phyloP scores from a whole-genome alignment of 2,329 filamentous ascomycete species.

The Clarireedia monteithiana region DNA sequence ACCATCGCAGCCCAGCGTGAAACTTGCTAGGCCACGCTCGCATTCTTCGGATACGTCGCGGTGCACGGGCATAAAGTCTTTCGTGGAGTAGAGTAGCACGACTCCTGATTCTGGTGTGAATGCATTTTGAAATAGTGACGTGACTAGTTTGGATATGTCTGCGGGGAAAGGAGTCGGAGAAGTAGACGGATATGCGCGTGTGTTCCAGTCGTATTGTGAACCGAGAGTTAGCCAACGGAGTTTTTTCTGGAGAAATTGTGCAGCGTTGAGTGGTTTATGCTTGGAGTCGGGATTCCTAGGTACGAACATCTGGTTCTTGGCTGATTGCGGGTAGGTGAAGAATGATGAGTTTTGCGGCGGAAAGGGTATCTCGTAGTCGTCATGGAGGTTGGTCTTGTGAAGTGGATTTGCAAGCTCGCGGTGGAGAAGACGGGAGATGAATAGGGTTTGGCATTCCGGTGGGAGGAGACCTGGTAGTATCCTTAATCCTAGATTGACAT shows the following conservation, averaged over 20 bases:
- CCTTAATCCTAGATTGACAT: slow-evolving; percentile 38
- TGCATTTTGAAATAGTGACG: slow-evolving; percentile 58
- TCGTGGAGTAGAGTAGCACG: slow-evolving; percentile 82
- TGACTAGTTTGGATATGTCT: slow-evolving; percentile 63
- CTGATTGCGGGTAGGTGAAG: slow-evolving; percentile 44
- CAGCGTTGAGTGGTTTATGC: slow-evolving; percentile 65
- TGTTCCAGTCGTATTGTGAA: slow-evolving; percentile 93
- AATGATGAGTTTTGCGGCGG: slow-evolving; percentile 32
- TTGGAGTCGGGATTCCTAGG: slow-evolving; percentile 51
- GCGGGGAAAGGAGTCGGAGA: slow-evolving; percentile 62
- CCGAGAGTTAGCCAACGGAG: slow-evolving; percentile 92
- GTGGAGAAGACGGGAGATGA: slow-evolving; percentile 71
- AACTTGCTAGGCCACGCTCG: slow-evolving; percentile 68
- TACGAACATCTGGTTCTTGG: slow-evolving; percentile 52
- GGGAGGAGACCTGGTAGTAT: slow-evolving; percentile 72
- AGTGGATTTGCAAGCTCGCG: slow-evolving; percentile 63
- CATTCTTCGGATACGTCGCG: slow-evolving; percentile 86
- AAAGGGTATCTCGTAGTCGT: slow-evolving; percentile 69
- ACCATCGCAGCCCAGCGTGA: slow-evolving; percentile 85
- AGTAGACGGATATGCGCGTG: slow-evolving; percentile 65
- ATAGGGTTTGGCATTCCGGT: slow-evolving; percentile 55
- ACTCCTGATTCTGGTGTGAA: slow-evolving; percentile 83
- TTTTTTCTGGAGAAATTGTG: slow-evolving; percentile 68
- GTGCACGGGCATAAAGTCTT: slow-evolving; percentile 87
- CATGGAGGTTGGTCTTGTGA: slow-evolving; percentile 82